Percentiles rank a stretch among this genome's conserved stretches.
Evolutionary conservation across 2,329 filamentous ascomycete genomes (phyloP).

Genomic region (Xylariaceae sp.): DNA sequence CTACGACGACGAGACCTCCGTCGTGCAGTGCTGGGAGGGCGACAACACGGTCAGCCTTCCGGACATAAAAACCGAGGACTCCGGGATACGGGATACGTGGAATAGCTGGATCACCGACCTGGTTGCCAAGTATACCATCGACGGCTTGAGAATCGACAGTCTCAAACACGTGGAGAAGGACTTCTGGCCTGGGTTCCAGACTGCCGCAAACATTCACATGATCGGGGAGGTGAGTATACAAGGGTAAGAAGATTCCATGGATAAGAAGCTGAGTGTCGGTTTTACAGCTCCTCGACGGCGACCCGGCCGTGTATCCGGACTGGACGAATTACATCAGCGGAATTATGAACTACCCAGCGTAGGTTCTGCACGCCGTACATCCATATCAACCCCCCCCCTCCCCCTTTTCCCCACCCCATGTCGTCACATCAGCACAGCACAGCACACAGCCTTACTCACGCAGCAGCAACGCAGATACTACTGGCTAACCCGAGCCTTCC

Average conservation of each 20-base stretch:
- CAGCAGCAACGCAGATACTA: conserved; percentile 40
- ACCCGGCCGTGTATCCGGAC: conserved; percentile 52
- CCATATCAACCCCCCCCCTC: too few species aligned
- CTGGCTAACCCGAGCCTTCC: conserved; percentile 42
- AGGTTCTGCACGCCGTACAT: neutral
- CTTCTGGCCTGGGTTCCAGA: conserved; percentile 59
- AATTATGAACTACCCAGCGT: conserved; percentile 59
- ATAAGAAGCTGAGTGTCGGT: neutral
- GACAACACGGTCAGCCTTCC: conserved; percentile 55
- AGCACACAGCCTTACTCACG: neutral
- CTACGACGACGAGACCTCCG: conserved; percentile 53
- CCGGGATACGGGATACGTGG: conserved; percentile 52
- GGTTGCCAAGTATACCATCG: conserved; percentile 63
- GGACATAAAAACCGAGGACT: conserved; percentile 60
- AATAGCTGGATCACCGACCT: conserved; percentile 62
- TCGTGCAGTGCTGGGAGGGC: conserved; percentile 52
- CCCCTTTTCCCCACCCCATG: too few species aligned
- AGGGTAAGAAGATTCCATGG: neutral
- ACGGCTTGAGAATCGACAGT: conserved; percentile 63
- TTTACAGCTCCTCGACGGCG: conserved; percentile 46
- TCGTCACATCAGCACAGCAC: neutral
- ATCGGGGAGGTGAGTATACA: conserved; percentile 56
- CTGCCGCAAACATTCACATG: conserved; percentile 59
- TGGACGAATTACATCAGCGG: conserved; percentile 60
- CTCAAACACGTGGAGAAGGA: conserved; percentile 63